Evolutionary conservation across 441 rosid species (phyloP).

Genomic region (Geranium incanum): DNA sequence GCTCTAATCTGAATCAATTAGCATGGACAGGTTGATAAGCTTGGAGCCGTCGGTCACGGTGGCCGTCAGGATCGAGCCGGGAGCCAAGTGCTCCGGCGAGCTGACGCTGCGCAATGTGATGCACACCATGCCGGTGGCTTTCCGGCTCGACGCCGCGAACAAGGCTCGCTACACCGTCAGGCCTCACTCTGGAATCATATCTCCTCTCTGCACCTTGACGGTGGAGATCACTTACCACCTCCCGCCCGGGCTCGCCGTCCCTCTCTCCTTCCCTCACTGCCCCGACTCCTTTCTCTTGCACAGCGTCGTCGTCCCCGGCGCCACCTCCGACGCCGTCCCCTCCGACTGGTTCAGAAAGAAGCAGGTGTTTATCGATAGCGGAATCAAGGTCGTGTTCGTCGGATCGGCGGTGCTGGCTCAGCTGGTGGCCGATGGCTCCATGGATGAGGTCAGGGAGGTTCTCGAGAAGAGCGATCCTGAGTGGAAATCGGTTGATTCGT

Average conservation of each 20-base stretch:
- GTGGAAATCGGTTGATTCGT: background rate
- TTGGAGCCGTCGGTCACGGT: slow-evolving; percentile 53
- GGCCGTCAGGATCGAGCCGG: slow-evolving; percentile 45
- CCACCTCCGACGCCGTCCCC: slow-evolving; percentile 32
- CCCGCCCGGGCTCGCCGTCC: background rate
- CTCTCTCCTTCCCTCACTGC: background rate
- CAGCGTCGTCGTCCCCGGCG: background rate
- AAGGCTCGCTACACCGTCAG: slow-evolving; percentile 36
- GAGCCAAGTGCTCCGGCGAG: slow-evolving; percentile 43
- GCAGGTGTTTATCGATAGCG: background rate
- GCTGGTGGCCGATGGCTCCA: background rate
- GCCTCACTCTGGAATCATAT: slow-evolving; percentile 53
- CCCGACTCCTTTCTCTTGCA: background rate
- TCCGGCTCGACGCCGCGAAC: slow-evolving; percentile 44
- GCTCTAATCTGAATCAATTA: too few species aligned
- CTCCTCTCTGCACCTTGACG: slow-evolving; percentile 41
- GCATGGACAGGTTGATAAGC: slow-evolving; percentile 49
- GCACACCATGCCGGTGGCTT: slow-evolving; percentile 68
- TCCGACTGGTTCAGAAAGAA: slow-evolving; percentile 57
- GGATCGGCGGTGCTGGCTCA: slow-evolving; percentile 13
- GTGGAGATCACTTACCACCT: slow-evolving; percentile 28
- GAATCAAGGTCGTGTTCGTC: background rate
- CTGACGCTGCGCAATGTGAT: slow-evolving; percentile 49
- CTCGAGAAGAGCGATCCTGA: background rate
- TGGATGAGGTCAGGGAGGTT: background rate